Percentiles rank a stretch among this genome's conserved stretches.
These are phyloP conservation scores for Bacterosira constricta DNA, from an alignment of 108 stramenopile species.

Conservation along the genomic window DNA sequence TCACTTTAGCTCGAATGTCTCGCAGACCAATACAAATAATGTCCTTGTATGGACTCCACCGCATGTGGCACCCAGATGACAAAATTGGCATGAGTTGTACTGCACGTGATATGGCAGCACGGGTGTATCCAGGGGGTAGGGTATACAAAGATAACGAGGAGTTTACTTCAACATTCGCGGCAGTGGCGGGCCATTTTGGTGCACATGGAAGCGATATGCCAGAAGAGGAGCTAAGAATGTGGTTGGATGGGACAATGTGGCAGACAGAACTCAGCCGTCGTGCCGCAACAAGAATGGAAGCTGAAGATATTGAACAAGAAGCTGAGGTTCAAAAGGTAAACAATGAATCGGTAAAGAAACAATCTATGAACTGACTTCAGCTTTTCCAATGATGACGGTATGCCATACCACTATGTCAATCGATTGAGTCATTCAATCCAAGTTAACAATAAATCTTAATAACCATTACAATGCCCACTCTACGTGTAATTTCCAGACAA, in stretches of 20 bases:
- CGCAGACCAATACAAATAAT: constrained; percentile 82
- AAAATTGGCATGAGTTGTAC: constrained; percentile 72
- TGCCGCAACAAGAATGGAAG: constrained; percentile 10
- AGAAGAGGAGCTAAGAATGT: constrained; percentile 43
- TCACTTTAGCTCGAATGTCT: constrained; percentile 78
- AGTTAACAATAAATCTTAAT: no score
- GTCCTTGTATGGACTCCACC: constrained; percentile 73
- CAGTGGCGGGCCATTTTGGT: constrained; percentile 83
- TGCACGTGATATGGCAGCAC: constrained; percentile 60
- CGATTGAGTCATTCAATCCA: no score
- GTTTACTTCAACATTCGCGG: constrained; percentile 68
- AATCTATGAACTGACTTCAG: neutral
- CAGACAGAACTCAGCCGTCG: constrained; percentile 40
- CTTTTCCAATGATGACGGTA: no score
- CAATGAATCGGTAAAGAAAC: neutral
- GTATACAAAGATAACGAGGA: constrained; percentile 62
- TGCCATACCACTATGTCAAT: no score
- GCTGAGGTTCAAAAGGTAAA: neutral
- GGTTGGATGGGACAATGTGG: constrained; percentile 51
- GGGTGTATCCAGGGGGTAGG: constrained; percentile 64
- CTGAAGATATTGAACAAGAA: constrained; percentile 11
- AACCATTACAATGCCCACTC: no score
- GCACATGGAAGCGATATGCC: constrained; percentile 67
- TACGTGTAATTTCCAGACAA: no score
- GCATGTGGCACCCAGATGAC: constrained; percentile 80